A percentile compares a stretch with the other conserved stretches of the same genome.
These are phyloP conservation scores for Macaranga tanarius DNA, from an alignment of 441 rosid species.

Conservation along the genomic window DNA sequence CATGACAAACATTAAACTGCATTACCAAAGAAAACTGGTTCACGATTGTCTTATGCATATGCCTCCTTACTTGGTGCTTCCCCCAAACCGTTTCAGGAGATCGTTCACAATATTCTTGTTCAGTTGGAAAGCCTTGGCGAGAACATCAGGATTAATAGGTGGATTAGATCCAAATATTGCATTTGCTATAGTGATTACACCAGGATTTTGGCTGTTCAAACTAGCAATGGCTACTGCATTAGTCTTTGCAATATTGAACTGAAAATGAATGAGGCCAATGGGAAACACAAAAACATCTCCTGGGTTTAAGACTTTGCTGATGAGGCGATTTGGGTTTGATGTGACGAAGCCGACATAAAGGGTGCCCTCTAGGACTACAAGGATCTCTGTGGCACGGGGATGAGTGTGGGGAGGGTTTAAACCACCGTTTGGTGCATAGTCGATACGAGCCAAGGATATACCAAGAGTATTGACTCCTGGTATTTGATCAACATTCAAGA, in stretches of 20 bases:
- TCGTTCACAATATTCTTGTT: conserved; percentile 18
- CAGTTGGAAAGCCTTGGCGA: conserved; percentile 38
- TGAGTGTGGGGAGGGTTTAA: conserved; percentile 52
- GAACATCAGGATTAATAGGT: conserved; percentile 26
- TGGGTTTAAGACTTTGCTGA: conserved; percentile 15
- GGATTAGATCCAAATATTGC: conserved; percentile 32
- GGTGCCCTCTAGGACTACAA: conserved; percentile 38
- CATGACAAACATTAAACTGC: neutral
- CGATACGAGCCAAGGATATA: conserved; percentile 43
- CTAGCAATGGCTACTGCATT: conserved; percentile 38
- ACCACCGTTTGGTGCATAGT: conserved; percentile 45
- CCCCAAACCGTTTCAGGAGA: conserved; percentile 24
- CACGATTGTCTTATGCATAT: neutral
- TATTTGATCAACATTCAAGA: conserved; percentile 33
- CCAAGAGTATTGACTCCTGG: conserved; percentile 53
- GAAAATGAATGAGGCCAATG: conserved; percentile 43
- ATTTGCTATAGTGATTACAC: conserved; percentile 34
- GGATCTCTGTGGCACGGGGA: conserved; percentile 43
- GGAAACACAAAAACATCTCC: conserved; percentile 1
- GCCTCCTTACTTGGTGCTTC: neutral
- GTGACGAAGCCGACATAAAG: conserved; percentile 47
- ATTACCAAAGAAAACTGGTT: neutral
- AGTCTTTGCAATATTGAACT: conserved; percentile 31
- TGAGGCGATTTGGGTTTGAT: conserved; percentile 30
- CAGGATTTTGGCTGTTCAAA: conserved; percentile 44